These are phyloP conservation scores for Cladosporium halotolerans DNA, from an alignment of 2,329 filamentous ascomycete genomes.

Conservation along the genomic window DNA sequence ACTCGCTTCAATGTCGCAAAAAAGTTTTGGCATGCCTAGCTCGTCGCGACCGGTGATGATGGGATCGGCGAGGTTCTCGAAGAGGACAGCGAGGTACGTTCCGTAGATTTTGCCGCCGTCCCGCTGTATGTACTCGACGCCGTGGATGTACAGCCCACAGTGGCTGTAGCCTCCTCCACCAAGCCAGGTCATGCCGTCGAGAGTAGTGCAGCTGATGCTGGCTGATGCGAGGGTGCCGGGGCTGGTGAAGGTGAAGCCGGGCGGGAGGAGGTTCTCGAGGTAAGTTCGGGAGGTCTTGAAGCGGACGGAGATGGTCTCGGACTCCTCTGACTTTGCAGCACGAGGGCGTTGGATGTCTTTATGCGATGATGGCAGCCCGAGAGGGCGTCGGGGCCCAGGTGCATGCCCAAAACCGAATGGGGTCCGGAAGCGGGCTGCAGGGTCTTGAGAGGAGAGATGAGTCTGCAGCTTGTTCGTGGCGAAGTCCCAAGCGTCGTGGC, in stretches of 20 bases:
- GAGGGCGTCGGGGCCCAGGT: conserved; percentile 21
- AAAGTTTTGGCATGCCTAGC: conserved; percentile 53
- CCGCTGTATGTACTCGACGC: conserved; percentile 50
- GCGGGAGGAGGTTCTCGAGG: conserved; percentile 36
- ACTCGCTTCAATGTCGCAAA: conserved; percentile 19
- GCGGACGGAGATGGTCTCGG: conserved; percentile 35
- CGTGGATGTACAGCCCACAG: conserved; percentile 57
- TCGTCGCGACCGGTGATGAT: conserved; percentile 57
- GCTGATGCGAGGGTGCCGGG: conserved; percentile 35
- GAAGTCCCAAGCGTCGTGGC: conserved; percentile 34
- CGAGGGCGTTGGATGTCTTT: background rate
- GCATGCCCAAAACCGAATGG: conserved; percentile 37
- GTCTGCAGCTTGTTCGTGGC: conserved; percentile 46
- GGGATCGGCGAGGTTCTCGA: conserved; percentile 54
- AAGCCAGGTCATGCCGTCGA: conserved; percentile 53
- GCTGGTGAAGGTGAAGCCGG: conserved; percentile 31
- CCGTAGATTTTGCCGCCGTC: conserved; percentile 45
- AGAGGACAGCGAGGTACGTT: conserved; percentile 51
- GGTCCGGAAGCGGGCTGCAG: conserved; percentile 34
- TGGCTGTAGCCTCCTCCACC: conserved; percentile 54
- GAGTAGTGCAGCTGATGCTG: conserved; percentile 33
- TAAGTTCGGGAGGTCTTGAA: conserved; percentile 37
- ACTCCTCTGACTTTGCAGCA: conserved; percentile 22
- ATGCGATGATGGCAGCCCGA: conserved; percentile 4
- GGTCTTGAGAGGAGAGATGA: conserved; percentile 43